A percentile compares a stretch with the other conserved stretches of the same genome.
Conservation (phyloP, 768 basidiomycete species). For the Mycena rosella region DNA sequence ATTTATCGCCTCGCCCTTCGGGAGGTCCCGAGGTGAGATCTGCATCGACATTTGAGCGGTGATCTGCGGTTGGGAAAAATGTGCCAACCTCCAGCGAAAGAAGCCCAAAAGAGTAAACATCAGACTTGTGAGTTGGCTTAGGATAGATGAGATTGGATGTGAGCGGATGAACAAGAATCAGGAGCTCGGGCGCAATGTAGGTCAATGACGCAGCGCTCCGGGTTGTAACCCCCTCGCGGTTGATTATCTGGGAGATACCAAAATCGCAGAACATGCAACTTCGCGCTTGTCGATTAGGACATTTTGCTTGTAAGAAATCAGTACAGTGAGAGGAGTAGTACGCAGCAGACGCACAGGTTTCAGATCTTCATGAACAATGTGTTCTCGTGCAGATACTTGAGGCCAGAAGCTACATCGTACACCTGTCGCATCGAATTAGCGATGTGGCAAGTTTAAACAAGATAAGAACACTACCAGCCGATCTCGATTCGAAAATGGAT, state of each 20-base stretch:
- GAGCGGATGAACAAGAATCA: constrained; percentile 12
- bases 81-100: constrained; percentile 11
- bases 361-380: constrained; percentile 15
- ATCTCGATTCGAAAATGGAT: constrained; percentile 8
- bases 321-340: constrained; percentile 1
- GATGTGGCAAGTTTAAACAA: neutral
- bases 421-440: constrained; percentile 15
- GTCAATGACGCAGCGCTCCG: constrained; percentile 11
- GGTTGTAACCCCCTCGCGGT: constrained; percentile 13
- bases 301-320: constrained; percentile 19
- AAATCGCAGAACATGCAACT: constrained; percentile 14
- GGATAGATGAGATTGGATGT: constrained; percentile 19
- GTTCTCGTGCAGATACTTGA: constrained; percentile 16
- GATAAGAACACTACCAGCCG: constrained; percentile 12
- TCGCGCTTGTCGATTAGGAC: constrained; percentile 15
- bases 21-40: constrained; percentile 19
- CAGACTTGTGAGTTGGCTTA: constrained; percentile 9
- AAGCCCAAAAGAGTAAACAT: constrained; percentile 20
- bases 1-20: constrained; percentile 12
- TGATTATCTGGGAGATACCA: constrained; percentile 10
- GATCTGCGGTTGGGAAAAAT: constrained; percentile 8
- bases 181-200: constrained; percentile 17
- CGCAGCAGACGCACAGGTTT: constrained; percentile 14
- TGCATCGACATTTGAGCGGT: constrained; percentile 14
- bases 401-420: constrained; percentile 8